A percentile compares a stretch with the other conserved stretches of the same genome.
Conservation (phyloP, 306 rosid genomes). For the Corylus americana region DNA sequence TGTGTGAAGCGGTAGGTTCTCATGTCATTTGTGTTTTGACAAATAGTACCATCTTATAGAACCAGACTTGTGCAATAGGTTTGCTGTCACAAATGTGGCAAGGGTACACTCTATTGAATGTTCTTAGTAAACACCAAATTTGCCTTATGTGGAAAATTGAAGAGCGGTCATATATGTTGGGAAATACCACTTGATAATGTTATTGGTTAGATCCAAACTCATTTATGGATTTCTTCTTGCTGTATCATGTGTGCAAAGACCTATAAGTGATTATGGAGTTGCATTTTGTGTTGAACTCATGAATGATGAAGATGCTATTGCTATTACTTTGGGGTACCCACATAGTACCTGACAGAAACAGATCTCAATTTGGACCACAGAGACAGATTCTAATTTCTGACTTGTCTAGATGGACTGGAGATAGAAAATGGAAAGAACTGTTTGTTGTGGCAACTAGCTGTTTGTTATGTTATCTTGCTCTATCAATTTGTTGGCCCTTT, state of each 20-base stretch:
- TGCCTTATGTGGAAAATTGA: not conserved
- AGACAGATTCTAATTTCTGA: not conserved
- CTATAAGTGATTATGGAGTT: not conserved
- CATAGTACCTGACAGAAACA: not conserved
- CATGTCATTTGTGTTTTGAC: not conserved
- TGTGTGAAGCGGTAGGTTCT: not conserved
- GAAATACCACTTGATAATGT: not conserved
- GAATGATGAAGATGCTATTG: not conserved
- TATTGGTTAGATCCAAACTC: not conserved
- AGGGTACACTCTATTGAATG: too few species aligned
- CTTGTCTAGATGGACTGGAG: not conserved
- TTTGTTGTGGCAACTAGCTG: not conserved
- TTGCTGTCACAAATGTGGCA: too few species aligned
- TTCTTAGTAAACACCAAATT: not conserved
- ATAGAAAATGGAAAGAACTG: not conserved
- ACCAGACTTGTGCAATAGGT: not conserved
- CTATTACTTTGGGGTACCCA: not conserved
- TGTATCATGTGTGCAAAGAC: not conserved
- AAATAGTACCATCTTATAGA: not conserved
- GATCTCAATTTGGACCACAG: not conserved
- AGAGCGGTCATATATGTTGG: not conserved
- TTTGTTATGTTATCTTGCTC: not conserved
- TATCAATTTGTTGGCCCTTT: not conserved
- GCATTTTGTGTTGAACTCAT: not conserved
- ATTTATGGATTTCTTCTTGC: not conserved